These are phyloP conservation scores for Scheffersomyces coipomensis DNA, from an alignment of 805 yeast species.

Conservation along the genomic window DNA sequence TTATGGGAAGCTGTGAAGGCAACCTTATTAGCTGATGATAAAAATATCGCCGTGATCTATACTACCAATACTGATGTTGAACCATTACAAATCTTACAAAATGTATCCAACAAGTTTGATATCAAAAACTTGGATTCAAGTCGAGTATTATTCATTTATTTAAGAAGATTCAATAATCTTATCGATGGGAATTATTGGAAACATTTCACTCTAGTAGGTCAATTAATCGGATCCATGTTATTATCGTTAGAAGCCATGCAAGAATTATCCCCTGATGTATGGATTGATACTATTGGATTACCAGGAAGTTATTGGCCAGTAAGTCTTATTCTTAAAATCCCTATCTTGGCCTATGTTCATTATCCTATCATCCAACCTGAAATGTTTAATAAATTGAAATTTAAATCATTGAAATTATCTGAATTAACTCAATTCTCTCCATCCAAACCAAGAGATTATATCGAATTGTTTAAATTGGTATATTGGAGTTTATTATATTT, in stretches of 20 bases:
- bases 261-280: slow-evolving; percentile 78
- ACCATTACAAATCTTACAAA: slow-evolving; percentile 48
- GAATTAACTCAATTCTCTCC: slow-evolving; percentile 15
- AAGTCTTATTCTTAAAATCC: slow-evolving; percentile 56
- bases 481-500: slow-evolving; percentile 75
- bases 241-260: slow-evolving; percentile 70
- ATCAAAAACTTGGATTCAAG: slow-evolving; percentile 42
- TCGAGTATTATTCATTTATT: slow-evolving; percentile 61
- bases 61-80: slow-evolving; percentile 60
- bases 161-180: slow-evolving; percentile 49
- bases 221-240: slow-evolving; percentile 75
- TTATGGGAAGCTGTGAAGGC: slow-evolving; percentile 89
- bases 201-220: slow-evolving; percentile 79
- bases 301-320: slow-evolving; percentile 82
- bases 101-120: slow-evolving; percentile 56
- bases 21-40: slow-evolving; percentile 50
- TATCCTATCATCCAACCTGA: slow-evolving; percentile 89
- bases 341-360: slow-evolving; percentile 87
- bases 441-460: slow-evolving; percentile 22
- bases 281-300: slow-evolving; percentile 92
- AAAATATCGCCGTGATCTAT: slow-evolving; percentile 66
- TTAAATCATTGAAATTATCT: slow-evolving; percentile 13
- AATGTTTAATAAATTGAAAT: slow-evolving; percentile 67
- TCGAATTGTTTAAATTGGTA: slow-evolving; percentile 36
- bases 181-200: slow-evolving; percentile 78